Base-by-base conservation (phyloP, 306 rosid species). In the Astragalus membranaceus region DNA sequence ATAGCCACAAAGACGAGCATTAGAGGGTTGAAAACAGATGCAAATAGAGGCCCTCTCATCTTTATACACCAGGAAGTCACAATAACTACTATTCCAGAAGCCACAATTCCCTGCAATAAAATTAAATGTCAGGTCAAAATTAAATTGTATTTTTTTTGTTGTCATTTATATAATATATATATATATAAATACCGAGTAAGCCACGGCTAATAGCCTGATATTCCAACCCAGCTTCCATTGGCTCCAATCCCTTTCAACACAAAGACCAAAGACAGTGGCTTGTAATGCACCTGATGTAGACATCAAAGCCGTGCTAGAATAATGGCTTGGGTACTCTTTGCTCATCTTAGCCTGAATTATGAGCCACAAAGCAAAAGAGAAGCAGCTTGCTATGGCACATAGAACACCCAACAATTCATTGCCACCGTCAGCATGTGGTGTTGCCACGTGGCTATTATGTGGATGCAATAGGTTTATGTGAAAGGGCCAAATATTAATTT, bases 201-300 rank as follows among this genome's bases (percentile, higher is more conserved):
- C 75, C 1, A 79, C 92, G 0, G 88, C 55, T 12, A 92, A 74
- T 23, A 92, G 90, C 73, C 90, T 81, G 8, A 92, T 79, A 51
- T 92, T 83, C 96, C 94, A 89, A 51, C 94, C 88, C 9, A 89
- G 35, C 69, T 76, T 87, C 94, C 98, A 92, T 16, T 86, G 83
- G 15, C 29, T 82, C 86, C 79, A 84, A 43, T 89, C 94, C 50
- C 80, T 89, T 49, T 85, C 95, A 44, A 30, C 8, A 56, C 80
- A 83, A 1, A 89, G 48, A n/a, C 89, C 89, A 60, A 75, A 82
- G 8, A 23, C 48, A 14, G 74, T 67, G 23, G 84, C 72, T 57
- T 89, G 95, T 16, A 87, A 49, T 76, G 92, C 64, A 51, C 87
- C 94, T 73, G 79, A 77, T 0, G 72, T 23, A 11, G 85, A 77